Evolutionary conservation across 2,329 filamentous ascomycete genomes (phyloP), one percentile per base, ranked within the genome.

Genomic region (Teratosphaeria nubilosa): DNA sequence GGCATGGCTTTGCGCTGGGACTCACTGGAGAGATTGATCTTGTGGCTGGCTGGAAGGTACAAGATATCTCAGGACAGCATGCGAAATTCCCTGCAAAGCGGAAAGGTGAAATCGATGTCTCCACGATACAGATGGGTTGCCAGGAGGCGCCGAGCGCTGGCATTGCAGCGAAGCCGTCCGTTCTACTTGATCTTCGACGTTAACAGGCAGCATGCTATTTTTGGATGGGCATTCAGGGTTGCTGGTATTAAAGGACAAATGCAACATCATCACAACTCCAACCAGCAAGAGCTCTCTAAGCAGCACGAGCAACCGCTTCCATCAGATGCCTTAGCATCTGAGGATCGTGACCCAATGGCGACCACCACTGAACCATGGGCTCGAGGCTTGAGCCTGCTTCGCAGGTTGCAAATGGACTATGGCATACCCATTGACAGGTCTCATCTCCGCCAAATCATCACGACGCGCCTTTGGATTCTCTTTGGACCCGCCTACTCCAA

Each of bases 1-100:
- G 85, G 84, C 3, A 85, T 83, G 80, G 68, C 73, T 9, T 30
- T 16, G 7, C 74, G 77, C 16, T 77, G 82, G 65, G 66, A 76
- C 14, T 78, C 81, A 32, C 71, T 86, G 6, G 74, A 76, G 59
- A 75, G 75, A 24, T 72, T 85, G 27, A 73, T 78, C 13, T 63
- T 80, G 51, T 81, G 77, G 80, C 74, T 87, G 3, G 73, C 75
- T 5, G 66, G 63, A 11, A 59, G 59, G 13, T 66, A 67, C 45
- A n/a, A 24, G 13, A 14, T 37, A 16, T 58, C 56, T 24, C 30
- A 6, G n/a, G 16, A 41, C 32, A 54, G 50, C 41, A 31, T 7
- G 41, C 41, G 41, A 10, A 22, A 48, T 10, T 48, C 10, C 16
- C 9, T 48, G 41, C 41, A 48, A 48, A 22, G 41, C 7, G 41